Conservation (phyloP, 208 protist genomes). For the Acanthamoeba triangularis region DNA sequence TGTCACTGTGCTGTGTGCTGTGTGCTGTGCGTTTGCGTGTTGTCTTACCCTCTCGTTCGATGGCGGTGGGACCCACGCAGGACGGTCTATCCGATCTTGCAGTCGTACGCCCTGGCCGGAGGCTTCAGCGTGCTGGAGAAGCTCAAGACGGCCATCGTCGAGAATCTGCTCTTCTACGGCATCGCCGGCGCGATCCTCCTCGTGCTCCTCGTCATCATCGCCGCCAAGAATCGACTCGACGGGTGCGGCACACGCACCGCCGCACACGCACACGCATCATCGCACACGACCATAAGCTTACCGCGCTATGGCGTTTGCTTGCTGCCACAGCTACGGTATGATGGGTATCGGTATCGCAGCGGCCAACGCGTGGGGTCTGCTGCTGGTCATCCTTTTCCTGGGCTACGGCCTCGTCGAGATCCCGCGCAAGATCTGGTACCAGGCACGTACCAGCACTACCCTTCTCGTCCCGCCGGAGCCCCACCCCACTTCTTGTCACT, state of each 20-base stretch:
- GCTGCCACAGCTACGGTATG: not conserved
- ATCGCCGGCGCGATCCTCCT: slow-evolving; percentile 64
- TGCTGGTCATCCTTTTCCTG: slow-evolving; percentile 76
- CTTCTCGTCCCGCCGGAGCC: too few species aligned
- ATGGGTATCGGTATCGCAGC: slow-evolving; percentile 72
- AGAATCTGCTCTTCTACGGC: slow-evolving; percentile 81
- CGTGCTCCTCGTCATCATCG: slow-evolving; percentile 51
- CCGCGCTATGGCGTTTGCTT: not conserved
- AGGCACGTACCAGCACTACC: not conserved
- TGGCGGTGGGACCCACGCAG: too few species aligned
- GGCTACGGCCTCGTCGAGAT: slow-evolving; percentile 79
- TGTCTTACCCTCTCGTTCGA: not conserved
- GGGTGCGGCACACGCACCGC: not conserved
- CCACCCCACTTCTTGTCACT: too few species aligned
- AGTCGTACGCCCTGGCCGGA: slow-evolving; percentile 70
- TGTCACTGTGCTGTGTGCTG: not conserved
- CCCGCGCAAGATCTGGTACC: slow-evolving; percentile 77
- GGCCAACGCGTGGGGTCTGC: slow-evolving; percentile 77
- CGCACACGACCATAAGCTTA: not conserved
- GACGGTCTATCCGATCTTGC: slow-evolving; percentile 73
- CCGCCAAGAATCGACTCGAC: slow-evolving; percentile 43
- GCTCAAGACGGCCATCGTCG: slow-evolving; percentile 45
- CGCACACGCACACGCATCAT: not conserved
- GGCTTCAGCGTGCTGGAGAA: slow-evolving; percentile 73
- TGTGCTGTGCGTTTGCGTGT: too few species aligned